Base-by-base conservation (phyloP, 78 protist genomes). In the Cavenderia fasciculata region DNA sequence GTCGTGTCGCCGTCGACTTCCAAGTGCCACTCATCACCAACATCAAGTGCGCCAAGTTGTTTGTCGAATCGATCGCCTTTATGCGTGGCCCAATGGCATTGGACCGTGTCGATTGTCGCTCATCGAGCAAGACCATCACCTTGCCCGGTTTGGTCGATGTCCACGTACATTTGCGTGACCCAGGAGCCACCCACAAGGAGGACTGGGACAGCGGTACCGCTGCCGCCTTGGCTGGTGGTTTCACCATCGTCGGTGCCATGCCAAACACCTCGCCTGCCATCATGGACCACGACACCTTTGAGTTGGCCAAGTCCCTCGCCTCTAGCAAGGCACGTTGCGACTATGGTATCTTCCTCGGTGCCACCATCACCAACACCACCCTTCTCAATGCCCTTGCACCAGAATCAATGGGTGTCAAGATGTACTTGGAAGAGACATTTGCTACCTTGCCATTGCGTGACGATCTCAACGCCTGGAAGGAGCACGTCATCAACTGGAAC, bases 11-110 rank as follows among this genome's bases (percentile, higher is more conserved):
- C 2, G 87, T 97, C 52, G 98, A 97, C 74, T 92, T 57, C 88
- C 75, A 71, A 38, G 95, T 95, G 19, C 96, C 97, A 43, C 79
- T 95, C 41, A 92, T 95, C 52, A 95, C 97, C 66, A 95, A 97
- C 85, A 89, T 97, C 94, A 94, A 97, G 86, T 94, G 96, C 54
- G 98, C 98, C 70, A 91, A 94, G 92, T 74, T 95, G 46, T 71
- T 94, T 59, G 93, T 94, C 21, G 96, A 92, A 59, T 93, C 97
- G 1, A 44, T 85, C 23, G 52, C 74, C 0, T 84, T 62, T 33
- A 68, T 75, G 86, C 25, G 27, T 3, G 82, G 77, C 14, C 88
- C 85, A 71, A 69, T 56, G 79, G 44, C 78, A 34, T 47, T 82
- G 27, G 85, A 87, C 51, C 33, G 43, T n/a, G 82, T 73, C 19